Percentiles rank a stretch among this genome's conserved stretches.
These are phyloP conservation scores for Globisporangium recalcitrans DNA, from an alignment of 352 stramenopile species.

Conservation along the genomic window DNA sequence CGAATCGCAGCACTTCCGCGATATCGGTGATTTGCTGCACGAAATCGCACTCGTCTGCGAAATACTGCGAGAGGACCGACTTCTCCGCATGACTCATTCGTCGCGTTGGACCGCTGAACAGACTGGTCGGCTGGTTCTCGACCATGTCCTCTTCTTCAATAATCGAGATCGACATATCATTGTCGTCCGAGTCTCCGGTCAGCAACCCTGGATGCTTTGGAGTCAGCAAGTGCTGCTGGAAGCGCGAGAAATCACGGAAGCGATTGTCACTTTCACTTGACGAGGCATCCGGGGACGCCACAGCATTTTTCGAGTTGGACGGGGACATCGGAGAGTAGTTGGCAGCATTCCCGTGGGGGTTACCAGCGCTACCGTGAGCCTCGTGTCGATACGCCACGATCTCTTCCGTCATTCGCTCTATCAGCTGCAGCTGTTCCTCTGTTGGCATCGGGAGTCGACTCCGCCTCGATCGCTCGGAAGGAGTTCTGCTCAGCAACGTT, in stretches of 20 bases:
- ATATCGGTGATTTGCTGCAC: slow-evolving; percentile 88
- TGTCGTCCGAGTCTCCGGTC: slow-evolving; percentile 34
- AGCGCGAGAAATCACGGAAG: slow-evolving; percentile 82
- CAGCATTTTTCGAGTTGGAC: slow-evolving; percentile 21
- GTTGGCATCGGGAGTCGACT: slow-evolving; percentile 72
- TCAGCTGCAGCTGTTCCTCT: slow-evolving; percentile 81
- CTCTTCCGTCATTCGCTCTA: slow-evolving; percentile 72
- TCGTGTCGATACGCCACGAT: slow-evolving; percentile 60
- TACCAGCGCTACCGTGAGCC: slow-evolving; percentile 28
- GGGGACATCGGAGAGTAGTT: slow-evolving; percentile 38
- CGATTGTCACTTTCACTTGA: slow-evolving; percentile 45
- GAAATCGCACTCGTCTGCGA: slow-evolving; percentile 85
- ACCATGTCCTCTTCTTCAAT: slow-evolving; percentile 69
- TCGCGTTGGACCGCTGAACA: slow-evolving; percentile 61
- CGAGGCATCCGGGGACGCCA: slow-evolving; percentile 19
- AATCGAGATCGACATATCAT: slow-evolving; percentile 31
- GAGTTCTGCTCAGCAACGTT: slow-evolving; percentile 52
- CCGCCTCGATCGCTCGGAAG: slow-evolving; percentile 39
- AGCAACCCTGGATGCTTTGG: slow-evolving; percentile 55
- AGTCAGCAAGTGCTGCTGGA: slow-evolving; percentile 83
- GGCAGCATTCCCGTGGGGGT: slow-evolving; percentile 20
- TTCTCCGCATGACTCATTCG: slow-evolving; percentile 81
- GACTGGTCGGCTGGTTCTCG: slow-evolving; percentile 63
- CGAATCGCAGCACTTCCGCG: slow-evolving; percentile 74
- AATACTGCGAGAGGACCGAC: slow-evolving; percentile 75